Percentiles rank a stretch among this genome's conserved stretches.
phyloP scores from a whole-genome alignment of 2,329 filamentous ascomycete species.

The Talaromyces islandicus region DNA sequence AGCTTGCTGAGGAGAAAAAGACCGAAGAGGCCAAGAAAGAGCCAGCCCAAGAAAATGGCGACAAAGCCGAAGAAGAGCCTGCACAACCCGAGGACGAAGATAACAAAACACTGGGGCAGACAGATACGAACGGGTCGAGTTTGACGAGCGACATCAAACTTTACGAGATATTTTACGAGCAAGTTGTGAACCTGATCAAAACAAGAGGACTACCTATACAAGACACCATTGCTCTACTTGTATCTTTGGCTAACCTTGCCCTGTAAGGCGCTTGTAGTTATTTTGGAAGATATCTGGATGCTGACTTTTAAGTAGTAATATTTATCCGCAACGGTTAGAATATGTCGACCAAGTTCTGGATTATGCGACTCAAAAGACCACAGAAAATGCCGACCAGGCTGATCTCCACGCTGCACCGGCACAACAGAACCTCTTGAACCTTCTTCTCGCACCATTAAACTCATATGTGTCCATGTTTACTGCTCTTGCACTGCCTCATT shows the following conservation, averaged over 20 bases:
- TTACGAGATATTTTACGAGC: slow-evolving; percentile 92
- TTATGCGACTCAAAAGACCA: slow-evolving; percentile 80
- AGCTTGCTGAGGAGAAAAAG: slow-evolving; percentile 39
- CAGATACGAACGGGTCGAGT: slow-evolving; percentile 29
- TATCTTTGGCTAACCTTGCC: slow-evolving; percentile 89
- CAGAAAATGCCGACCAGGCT: slow-evolving; percentile 87
- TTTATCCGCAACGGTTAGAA: slow-evolving; percentile 86
- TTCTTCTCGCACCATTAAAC: slow-evolving; percentile 85
- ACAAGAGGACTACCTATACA: slow-evolving; percentile 86
- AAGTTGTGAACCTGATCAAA: slow-evolving; percentile 85
- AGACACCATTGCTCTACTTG: slow-evolving; percentile 86
- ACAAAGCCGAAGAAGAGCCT: slow-evolving; percentile 12
- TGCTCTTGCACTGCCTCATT: slow-evolving; percentile 86
- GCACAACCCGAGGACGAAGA: slow-evolving; percentile 17
- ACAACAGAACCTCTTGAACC: slow-evolving; percentile 80
- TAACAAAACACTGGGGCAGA: slow-evolving; percentile 20
- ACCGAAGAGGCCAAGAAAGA: slow-evolving; percentile 50
- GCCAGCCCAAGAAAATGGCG: slow-evolving; percentile 31
- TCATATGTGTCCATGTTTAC: slow-evolving; percentile 93
- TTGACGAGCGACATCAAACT: slow-evolving; percentile 65
- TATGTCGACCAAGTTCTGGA: slow-evolving; percentile 92
- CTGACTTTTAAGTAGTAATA: slow-evolving; percentile 51
- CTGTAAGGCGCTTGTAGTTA: slow-evolving; percentile 44
- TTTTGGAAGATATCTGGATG: background rate
- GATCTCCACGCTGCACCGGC: slow-evolving; percentile 83